Evolutionary conservation across 2,329 filamentous ascomycete genomes (phyloP), one percentile per base, ranked within the genome.

Genomic region (Calonectria pseudoreteaudii): DNA sequence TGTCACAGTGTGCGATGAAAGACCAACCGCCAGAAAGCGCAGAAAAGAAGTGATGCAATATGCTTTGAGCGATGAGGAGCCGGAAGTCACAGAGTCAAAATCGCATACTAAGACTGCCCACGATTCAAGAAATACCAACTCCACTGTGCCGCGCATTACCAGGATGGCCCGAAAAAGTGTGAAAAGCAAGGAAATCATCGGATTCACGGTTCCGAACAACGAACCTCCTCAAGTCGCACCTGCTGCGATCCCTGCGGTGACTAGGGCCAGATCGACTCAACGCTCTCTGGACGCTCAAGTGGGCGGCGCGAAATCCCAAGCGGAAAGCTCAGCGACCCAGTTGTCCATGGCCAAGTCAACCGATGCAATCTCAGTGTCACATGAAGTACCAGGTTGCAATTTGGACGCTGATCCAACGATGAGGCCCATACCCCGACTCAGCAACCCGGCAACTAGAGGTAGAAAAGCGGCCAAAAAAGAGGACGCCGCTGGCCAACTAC

Each of bases 381-480:
- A 69, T 52, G 23, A 36, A n/a, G 66, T 64, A 53, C 28, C 26
- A 66, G 66, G 68, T 18, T 44, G 28, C 23, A 18, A 18, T 26
- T 30, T n/a, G 44, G 65, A 64, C n/a, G 73, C 76, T 47, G 71
- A 76, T 44, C 34, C 65, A 53, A 60, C 72, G 72, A 50, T 30
- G 23, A 77, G 47, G 38, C 76, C 72, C 70, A 60, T 66, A 66
- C 79, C 74, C 9, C 80, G 78, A 53, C 82, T 88, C 50, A 76
- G 72, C 10, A 90, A 90, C 71, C 88, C 89, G 23, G 89, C 89
- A 5, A 89, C 87, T 14, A 84, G 89, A 77, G 89, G 89, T 38
- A 88, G 84, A 72, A 90, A 90, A 79, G 89, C 89, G 50, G 88
- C 89, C 13, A 84, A 86, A 66, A 87, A 86, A 73, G 86, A 88